Conservation (phyloP, 192 early-diverging fungal genomes). For the Dissophora ornata region DNA sequence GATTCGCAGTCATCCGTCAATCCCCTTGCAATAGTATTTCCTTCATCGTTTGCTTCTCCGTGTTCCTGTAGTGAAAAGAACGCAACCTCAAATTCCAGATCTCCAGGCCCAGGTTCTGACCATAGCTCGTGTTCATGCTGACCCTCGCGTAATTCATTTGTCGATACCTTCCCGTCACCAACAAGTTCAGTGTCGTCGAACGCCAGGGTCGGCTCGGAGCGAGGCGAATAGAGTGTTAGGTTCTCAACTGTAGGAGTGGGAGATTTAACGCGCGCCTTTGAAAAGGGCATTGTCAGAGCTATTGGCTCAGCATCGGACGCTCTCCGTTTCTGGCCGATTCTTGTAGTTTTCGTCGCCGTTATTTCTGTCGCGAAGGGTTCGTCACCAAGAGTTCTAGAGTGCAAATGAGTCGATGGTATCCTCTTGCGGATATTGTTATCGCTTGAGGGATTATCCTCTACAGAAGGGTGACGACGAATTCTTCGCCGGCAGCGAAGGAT, state of each 20-base stretch:
- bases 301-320: background rate
- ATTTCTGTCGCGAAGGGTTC: too few species aligned
- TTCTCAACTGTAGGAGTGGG: background rate
- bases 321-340: slow-evolving; percentile 9
- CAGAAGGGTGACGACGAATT: background rate
- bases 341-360: too few species aligned
- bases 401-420: too few species aligned
- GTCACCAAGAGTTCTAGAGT: too few species aligned
- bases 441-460: background rate
- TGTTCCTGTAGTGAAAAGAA: slow-evolving; percentile 20
- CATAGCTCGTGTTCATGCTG: background rate
- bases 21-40: background rate
- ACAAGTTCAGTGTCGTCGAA: background rate
- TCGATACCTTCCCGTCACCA: background rate
- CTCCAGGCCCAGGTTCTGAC: background rate
- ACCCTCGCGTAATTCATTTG: background rate
- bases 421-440: too few species aligned
- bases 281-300: background rate
- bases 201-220: too few species aligned
- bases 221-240: background rate
- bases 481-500: background rate
- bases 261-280: background rate
- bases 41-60: background rate
- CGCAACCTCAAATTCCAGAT: background rate
- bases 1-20: background rate